Base-by-base conservation (phyloP, 306 rosid species). In the Cicer yamashitae region DNA sequence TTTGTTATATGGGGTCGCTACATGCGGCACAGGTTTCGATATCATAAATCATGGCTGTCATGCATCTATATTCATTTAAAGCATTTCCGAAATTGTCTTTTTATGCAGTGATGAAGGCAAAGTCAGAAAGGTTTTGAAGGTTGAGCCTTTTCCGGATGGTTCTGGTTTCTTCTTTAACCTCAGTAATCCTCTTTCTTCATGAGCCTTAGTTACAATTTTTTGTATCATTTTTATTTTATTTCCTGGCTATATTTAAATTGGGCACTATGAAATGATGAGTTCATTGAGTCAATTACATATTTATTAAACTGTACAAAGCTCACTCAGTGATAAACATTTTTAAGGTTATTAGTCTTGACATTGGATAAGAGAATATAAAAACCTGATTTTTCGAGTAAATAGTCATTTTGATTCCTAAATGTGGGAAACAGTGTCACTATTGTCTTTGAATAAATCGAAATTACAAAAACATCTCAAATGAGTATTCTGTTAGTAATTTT, bases 81-180 rank as follows among this genome's bases (percentile, higher is more conserved):
- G 38, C 30, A 54, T 58, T 75, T 77, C 34, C 39, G 34, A 82
- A 50, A 46, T 56, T 63, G 34, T 67, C 46, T 17, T 86, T 43
- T 70, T 86, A 81, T 86, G 86, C 89, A 94, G 98, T 65, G 98
- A 94, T 17, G 98, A 90, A 77, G 98, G 98, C 64, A 83, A 91
- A 84, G 88, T 94, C 74, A 87, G 96, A 75, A 94, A 94, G 82
- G 79, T 94, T 60, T 85, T 94, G 80, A 94, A 90, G 88, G 84
- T 94, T 80, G 98, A 94, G 85, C 96, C 98, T 77, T 87, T 91
- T 73, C 94, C 94, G 0, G 98, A 94, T 67, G 93, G 94, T 79
- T 91, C 97, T 71, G 98, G 98, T 59, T 94, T 82, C 87, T 88
- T 88, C 82, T 94, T 94, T 82, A 91, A 94, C 84, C 89, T 94